Evolutionary conservation across 2,329 filamentous ascomycete species (phyloP), one percentile per base, ranked within the genome.

Genomic region (Amauroascus verrucosus): DNA sequence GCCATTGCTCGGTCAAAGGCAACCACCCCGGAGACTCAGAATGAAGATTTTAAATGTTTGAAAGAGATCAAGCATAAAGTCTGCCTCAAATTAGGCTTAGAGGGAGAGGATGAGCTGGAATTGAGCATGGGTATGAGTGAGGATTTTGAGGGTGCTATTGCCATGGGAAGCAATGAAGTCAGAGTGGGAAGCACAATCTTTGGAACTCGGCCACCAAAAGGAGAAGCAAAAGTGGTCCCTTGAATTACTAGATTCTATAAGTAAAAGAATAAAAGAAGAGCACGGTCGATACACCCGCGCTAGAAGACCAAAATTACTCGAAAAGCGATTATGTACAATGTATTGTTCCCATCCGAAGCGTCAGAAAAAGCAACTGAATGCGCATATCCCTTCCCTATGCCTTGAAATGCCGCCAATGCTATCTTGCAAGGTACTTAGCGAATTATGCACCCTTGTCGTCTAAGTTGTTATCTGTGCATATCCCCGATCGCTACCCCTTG

Each of bases 51-150:
- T 66, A 68, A 82, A 3, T 67, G 72, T 3, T 69, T 98, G 64
- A 75, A 73, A 48, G 77, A 84, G 63, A 83, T 86, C 65, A 75
- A 87, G 53, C 86, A 94, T 66, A 69, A n/a, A n/a, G n/a, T n/a
- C 80, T 13, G 81, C 96, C 1, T 79, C 77, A 1, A 83, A 60
- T 63, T 90, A 49, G 80, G 75, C 0, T 60, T 81, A 38, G 66
- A 73, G 14, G 66, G 59, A 3, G 59, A 58, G 2, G 65, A 75
- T 14, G 76, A 77, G 56, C 66, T 96, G 62, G 89, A 96, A 74
- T 69, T 97, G 70, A 96, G 90, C 70, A 98, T 98, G 91, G 91
- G 91, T 6, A 98, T 98, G 93, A 96, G 89, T 66, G 83, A 88
- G 64, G 93, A 98, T 69, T 98, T 91, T 68, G 90, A 95, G 73